A percentile compares a stretch with the other conserved stretches of the same genome.
These are phyloP conservation scores for Phytophthora fragariaefolia DNA, from an alignment of 352 stramenopile species.

Conservation along the genomic window DNA sequence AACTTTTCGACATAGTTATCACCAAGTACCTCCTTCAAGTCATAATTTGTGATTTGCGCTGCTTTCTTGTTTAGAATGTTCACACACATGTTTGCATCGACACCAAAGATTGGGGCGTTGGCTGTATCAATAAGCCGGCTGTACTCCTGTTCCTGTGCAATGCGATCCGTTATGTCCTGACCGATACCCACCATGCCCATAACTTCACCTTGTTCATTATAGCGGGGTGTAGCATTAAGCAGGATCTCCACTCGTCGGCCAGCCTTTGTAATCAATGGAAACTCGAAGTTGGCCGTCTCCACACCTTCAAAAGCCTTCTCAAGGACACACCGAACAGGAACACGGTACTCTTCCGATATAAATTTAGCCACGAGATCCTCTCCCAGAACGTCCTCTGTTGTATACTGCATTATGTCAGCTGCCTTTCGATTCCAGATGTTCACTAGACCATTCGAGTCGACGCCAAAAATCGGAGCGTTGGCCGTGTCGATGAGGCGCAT, in stretches of 20 bases:
- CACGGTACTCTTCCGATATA: slow-evolving; percentile 65
- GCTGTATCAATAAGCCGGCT: slow-evolving; percentile 59
- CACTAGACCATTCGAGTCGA: slow-evolving; percentile 59
- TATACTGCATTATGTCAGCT: slow-evolving; percentile 79
- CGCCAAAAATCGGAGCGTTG: slow-evolving; percentile 86
- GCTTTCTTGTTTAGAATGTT: slow-evolving; percentile 82
- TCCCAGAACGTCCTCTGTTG: slow-evolving; percentile 63
- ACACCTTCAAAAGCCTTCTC: slow-evolving; percentile 52
- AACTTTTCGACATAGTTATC: slow-evolving; percentile 83
- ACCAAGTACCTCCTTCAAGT: slow-evolving; percentile 74
- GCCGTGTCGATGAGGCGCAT: slow-evolving; percentile 83
- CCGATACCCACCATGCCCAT: slow-evolving; percentile 83
- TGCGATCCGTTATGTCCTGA: slow-evolving; percentile 70
- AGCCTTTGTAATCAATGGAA: slow-evolving; percentile 60
- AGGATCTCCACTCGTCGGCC: slow-evolving; percentile 63
- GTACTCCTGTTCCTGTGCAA: slow-evolving; percentile 67
- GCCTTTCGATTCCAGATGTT: slow-evolving; percentile 87
- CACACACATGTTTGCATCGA: slow-evolving; percentile 53
- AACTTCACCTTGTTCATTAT: slow-evolving; percentile 69
- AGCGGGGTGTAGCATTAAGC: slow-evolving; percentile 76
- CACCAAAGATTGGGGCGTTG: slow-evolving; percentile 66
- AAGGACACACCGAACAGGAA: slow-evolving; percentile 52
- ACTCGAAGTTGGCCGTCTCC: slow-evolving; percentile 67
- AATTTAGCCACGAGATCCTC: slow-evolving; percentile 77
- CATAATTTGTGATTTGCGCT: slow-evolving; percentile 73